Percentiles rank a stretch among this genome's conserved stretches.
These are phyloP conservation scores for Jackrogersella minutella DNA, from an alignment of 495 filamentous ascomycete species.

Conservation along the genomic window DNA sequence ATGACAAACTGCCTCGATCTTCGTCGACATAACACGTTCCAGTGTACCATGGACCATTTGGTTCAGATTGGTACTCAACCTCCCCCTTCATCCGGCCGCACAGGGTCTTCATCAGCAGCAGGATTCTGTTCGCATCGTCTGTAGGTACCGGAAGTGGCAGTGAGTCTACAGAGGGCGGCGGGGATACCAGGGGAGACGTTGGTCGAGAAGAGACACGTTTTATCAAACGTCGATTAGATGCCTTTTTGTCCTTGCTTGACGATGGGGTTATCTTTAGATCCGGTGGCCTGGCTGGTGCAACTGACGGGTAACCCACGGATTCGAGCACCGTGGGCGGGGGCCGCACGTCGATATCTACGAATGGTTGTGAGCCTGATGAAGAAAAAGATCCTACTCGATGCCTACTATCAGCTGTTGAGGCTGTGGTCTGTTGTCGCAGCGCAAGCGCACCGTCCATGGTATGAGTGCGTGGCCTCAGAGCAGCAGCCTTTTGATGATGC, in stretches of 20 bases:
- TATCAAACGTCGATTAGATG: constrained; percentile 52
- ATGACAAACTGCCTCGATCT: constrained; percentile 69
- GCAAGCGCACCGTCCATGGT: constrained; percentile 59
- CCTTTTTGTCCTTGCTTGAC: constrained; percentile 55
- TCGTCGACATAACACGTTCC: constrained; percentile 74
- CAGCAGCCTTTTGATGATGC: constrained; percentile 42
- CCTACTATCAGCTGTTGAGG: constrained; percentile 51
- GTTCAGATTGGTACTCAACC: constrained; percentile 68
- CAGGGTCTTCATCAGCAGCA: constrained; percentile 72
- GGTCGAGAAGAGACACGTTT: constrained; percentile 60
- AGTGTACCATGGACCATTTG: constrained; percentile 62
- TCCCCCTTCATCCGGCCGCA: constrained; percentile 76
- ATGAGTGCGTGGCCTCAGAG: constrained; percentile 58
- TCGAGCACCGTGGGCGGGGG: constrained; percentile 50
- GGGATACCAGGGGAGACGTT: constrained; percentile 56
- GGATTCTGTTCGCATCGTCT: constrained; percentile 67
- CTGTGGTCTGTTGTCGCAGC: constrained; percentile 50
- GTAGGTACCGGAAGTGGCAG: constrained; percentile 64
- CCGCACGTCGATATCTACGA: constrained; percentile 50
- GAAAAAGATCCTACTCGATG: constrained; percentile 65
- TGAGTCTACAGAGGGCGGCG: constrained; percentile 61
- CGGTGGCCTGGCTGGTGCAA: constrained; percentile 45
- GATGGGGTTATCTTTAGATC: constrained; percentile 49
- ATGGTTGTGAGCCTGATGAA: constrained; percentile 53
- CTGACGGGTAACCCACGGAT: constrained; percentile 45